Conservation (phyloP, 805 yeast species). For the Candida germanica region DNA sequence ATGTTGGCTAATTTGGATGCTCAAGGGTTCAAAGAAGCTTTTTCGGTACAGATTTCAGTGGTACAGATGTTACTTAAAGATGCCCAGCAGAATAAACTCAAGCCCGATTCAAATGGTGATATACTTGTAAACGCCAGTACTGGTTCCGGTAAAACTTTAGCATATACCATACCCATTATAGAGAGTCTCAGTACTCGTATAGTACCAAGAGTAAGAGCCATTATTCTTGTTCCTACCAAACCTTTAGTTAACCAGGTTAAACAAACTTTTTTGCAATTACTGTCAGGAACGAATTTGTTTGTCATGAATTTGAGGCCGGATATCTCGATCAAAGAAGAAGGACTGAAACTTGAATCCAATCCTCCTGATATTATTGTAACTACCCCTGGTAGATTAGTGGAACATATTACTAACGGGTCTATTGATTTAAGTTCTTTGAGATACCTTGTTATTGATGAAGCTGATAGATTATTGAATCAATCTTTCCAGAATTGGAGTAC, state of each 20-base stretch:
- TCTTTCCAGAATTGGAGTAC: constrained; percentile 91
- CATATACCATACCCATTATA: constrained; percentile 80
- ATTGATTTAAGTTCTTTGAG: constrained; percentile 52
- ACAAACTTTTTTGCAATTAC: constrained; percentile 54
- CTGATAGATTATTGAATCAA: constrained; percentile 79
- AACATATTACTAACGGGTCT: constrained; percentile 49
- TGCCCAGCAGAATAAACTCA: constrained; percentile 33
- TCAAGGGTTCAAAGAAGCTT: constrained; percentile 54
- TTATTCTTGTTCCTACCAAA: constrained; percentile 85
- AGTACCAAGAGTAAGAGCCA: constrained; percentile 71
- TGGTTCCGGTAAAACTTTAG: constrained; percentile 93
- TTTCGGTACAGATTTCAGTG: constrained; percentile 73
- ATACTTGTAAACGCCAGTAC: constrained; percentile 89
- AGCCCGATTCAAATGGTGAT: constrained; percentile 66
- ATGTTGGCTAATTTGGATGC: constrained; percentile 46
- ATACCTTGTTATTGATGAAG: constrained; percentile 75
- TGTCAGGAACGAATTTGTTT: constrained; percentile 66
- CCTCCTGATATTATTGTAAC: constrained; percentile 67
- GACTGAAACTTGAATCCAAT: constrained; percentile 39
- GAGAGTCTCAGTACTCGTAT: constrained; percentile 60
- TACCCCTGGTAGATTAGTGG: constrained; percentile 84
- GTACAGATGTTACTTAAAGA: constrained; percentile 51
- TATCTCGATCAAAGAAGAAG: constrained; percentile 60
- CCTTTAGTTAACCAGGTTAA: constrained; percentile 84
- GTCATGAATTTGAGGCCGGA: constrained; percentile 58